Percentiles rank a stretch among this genome's conserved stretches.
Conservation (phyloP, 805 yeast genomes). For the Priceomyces haplophilus region DNA sequence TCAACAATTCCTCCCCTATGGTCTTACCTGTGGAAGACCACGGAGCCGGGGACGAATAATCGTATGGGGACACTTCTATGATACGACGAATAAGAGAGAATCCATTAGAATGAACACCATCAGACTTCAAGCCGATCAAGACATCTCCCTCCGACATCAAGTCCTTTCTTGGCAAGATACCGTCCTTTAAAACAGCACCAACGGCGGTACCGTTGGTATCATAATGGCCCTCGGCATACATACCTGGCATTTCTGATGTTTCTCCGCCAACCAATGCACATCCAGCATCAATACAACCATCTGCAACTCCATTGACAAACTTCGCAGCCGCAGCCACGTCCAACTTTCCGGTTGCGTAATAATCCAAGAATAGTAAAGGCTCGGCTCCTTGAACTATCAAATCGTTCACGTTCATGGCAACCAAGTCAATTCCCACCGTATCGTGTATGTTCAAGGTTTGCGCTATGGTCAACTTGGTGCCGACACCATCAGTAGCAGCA, state of each 20-base stretch:
- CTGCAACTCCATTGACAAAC: slow-evolving; percentile 93
- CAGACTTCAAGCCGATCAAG: slow-evolving; percentile 80
- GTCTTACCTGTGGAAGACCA: slow-evolving; percentile 66
- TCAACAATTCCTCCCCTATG: slow-evolving; percentile 80
- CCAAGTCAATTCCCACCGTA: slow-evolving; percentile 98
- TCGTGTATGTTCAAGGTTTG: slow-evolving; percentile 84
- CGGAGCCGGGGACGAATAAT: slow-evolving; percentile 77
- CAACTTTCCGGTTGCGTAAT: slow-evolving; percentile 91
- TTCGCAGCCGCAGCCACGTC: slow-evolving; percentile 80
- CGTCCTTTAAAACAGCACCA: slow-evolving; percentile 83
- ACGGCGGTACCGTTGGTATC: slow-evolving; percentile 98
- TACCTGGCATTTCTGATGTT: slow-evolving; percentile 99
- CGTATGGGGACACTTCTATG: slow-evolving; percentile 66
- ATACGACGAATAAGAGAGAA: slow-evolving; percentile 92
- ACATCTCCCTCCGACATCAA: slow-evolving; percentile 78
- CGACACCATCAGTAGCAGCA: slow-evolving; percentile 99
- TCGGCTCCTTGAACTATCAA: slow-evolving; percentile 99
- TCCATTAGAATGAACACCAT: slow-evolving; percentile 96
- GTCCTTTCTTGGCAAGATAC: slow-evolving; percentile 68
- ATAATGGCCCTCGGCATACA: slow-evolving; percentile 92
- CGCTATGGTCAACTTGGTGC: slow-evolving; percentile 93
- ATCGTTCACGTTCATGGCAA: slow-evolving; percentile 98
- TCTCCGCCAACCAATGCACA: slow-evolving; percentile 99
- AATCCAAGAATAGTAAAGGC: slow-evolving; percentile 91
- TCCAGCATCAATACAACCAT: slow-evolving; percentile 91